Evolutionary conservation across 306 rosid genomes (phyloP).

Genomic region (Casuarina cunninghamiana): DNA sequence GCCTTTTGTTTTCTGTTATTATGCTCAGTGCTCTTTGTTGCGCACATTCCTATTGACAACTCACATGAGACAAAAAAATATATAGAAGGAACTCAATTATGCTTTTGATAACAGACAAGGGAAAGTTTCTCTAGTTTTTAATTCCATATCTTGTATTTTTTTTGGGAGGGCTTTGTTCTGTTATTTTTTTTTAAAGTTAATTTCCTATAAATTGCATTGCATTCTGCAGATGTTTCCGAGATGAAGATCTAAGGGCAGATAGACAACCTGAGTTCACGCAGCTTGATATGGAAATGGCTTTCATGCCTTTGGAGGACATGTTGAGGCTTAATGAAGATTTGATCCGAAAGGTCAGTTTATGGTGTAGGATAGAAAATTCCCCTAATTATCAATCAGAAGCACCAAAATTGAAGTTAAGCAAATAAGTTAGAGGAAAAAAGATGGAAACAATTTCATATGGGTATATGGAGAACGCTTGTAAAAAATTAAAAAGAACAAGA

Average conservation of each 20-base stretch:
- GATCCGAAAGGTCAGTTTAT: conserved; percentile 74
- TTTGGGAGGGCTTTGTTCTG: not conserved
- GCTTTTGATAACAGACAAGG: not conserved
- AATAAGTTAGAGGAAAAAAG: not conserved
- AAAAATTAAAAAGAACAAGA: not conserved
- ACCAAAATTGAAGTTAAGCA: not conserved
- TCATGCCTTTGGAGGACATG: conserved; percentile 91
- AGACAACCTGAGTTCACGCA: conserved; percentile 98
- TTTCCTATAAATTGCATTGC: not conserved
- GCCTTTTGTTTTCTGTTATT: not conserved
- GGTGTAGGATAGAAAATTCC: conserved; percentile 11
- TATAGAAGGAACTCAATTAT: not conserved
- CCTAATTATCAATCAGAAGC: conserved; percentile 7
- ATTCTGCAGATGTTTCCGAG: conserved; percentile 78
- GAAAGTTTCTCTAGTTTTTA: not conserved
- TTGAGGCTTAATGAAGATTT: conserved; percentile 84
- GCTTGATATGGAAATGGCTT: conserved; percentile 96
- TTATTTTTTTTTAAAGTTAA: not conserved
- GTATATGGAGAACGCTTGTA: conserved; percentile 3
- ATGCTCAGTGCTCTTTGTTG: not conserved
- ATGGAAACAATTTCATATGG: conserved; percentile 4
- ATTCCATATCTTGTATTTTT: not conserved
- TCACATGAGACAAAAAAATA: not conserved
- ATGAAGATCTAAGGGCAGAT: conserved; percentile 96
- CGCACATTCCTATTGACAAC: not conserved